phyloP scores from a whole-genome alignment of 73 alveolate species.

The Paramecium sonneborni region DNA sequence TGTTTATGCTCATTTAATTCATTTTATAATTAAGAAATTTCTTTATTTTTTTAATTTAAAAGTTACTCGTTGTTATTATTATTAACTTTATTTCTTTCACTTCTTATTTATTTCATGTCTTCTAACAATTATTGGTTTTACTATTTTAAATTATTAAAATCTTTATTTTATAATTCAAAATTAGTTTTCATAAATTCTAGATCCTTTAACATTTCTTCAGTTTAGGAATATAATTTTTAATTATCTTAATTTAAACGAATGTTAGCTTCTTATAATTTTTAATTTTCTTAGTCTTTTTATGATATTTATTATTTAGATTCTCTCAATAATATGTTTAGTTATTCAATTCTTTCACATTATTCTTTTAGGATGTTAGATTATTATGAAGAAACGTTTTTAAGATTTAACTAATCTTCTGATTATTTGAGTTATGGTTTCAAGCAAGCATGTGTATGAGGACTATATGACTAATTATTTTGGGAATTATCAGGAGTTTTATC shows the following conservation, averaged over 20 bases:
- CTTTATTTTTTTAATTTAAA: conserved; percentile 4
- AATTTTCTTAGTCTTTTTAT: not conserved
- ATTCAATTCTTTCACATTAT: not conserved
- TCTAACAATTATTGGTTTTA: conserved; percentile 8
- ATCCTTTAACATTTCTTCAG: conserved; percentile 42
- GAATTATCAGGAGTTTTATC: conserved; percentile 40
- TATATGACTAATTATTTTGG: not conserved
- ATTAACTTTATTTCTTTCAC: not conserved
- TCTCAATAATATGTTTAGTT: not conserved
- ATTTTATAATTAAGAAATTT: not conserved
- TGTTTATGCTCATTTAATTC: not conserved
- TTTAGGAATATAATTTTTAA: conserved; percentile 28
- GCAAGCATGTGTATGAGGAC: conserved; percentile 41
- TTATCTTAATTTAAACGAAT: conserved; percentile 6
- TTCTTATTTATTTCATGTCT: not conserved
- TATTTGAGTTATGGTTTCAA: conserved; percentile 6
- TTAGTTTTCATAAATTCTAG: not conserved
- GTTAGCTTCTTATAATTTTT: not conserved
- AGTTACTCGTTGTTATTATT: not conserved
- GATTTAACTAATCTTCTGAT: not conserved
- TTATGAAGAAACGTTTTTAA: not conserved
- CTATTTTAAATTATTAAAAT: not conserved
- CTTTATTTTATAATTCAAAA: not conserved
- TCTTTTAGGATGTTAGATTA: not conserved
- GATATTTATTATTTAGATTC: not conserved